phyloP scores from a whole-genome alignment of 768 basidiomycete species.

The Lactarius trivialis region DNA sequence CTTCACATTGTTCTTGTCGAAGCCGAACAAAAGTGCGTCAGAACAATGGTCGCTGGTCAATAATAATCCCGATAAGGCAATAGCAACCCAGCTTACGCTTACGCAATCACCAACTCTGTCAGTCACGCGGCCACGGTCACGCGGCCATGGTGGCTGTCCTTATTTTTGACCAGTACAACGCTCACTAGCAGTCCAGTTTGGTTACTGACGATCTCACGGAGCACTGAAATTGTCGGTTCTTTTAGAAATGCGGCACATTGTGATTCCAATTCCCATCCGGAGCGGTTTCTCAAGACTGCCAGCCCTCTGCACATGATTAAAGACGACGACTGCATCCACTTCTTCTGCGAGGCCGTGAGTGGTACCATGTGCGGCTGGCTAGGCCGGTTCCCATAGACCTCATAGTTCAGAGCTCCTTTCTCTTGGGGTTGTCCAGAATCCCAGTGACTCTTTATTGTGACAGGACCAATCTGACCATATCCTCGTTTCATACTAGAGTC shows the following conservation, averaged over 20 bases:
- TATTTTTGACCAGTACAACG: not conserved
- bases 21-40: conserved; percentile 8
- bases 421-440: not conserved
- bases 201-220: not conserved
- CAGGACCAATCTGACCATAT: too few species aligned
- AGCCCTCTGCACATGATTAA: not conserved
- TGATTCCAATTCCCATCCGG: not conserved
- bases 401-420: not conserved
- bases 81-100: not conserved
- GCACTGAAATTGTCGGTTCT: not conserved
- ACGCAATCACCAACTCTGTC: not conserved
- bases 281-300: not conserved
- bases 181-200: not conserved
- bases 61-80: not conserved
- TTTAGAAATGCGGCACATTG: too few species aligned
- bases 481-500: too few species aligned
- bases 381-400: not conserved
- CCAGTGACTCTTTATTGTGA: too few species aligned
- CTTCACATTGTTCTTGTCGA: conserved; percentile 6
- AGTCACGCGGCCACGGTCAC: too few species aligned
- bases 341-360: not conserved
- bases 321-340: not conserved
- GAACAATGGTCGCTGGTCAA: conserved; percentile 9
- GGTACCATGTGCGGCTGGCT: not conserved
- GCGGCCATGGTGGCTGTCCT: not conserved